Evolutionary conservation across 805 yeast genomes (phyloP).

Genomic region (Saccharomycopsis guyanensis): DNA sequence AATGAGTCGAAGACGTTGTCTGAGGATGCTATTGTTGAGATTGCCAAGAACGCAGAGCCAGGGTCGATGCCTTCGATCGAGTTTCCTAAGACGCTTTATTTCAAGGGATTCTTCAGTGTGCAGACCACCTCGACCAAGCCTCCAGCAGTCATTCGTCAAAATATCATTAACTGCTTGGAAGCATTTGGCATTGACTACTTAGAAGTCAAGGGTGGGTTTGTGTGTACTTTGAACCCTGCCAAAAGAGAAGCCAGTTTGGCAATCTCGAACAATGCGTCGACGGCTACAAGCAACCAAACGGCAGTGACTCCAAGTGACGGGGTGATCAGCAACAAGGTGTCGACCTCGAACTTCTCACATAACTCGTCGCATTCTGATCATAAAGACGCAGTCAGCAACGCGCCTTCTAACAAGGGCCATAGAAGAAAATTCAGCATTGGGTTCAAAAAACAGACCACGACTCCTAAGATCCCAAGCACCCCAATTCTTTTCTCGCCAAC

Average conservation of each 20-base stretch:
- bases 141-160: constrained; percentile 78
- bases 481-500: constrained; percentile 28
- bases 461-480: constrained; percentile 21
- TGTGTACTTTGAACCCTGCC: constrained; percentile 41
- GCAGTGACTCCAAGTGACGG: constrained; percentile 19
- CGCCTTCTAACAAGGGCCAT: constrained; percentile 13
- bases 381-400: constrained; percentile 7
- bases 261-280: constrained; percentile 20
- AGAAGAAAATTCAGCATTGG: constrained; percentile 24
- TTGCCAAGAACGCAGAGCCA: constrained; percentile 52
- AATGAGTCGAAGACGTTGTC: constrained; percentile 29
- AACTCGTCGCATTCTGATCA: constrained; percentile 16
- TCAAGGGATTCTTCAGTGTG: constrained; percentile 90
- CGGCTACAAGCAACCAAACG: constrained; percentile 19
- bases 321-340: constrained; percentile 8
- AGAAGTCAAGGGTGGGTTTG: constrained; percentile 91
- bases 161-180: constrained; percentile 68
- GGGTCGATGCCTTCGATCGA: constrained; percentile 92
- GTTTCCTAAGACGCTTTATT: constrained; percentile 80
- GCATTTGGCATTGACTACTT: constrained; percentile 72
- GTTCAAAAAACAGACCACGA: constrained; percentile 19
- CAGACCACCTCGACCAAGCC: constrained; percentile 94
- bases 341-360: constrained; percentile 18
- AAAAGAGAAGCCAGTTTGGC: constrained; percentile 6
- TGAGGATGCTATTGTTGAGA: constrained; percentile 41